Evolutionary conservation across 1,284 basidiomycete species (phyloP).

Genomic region (Sanghuangporus weigelae): DNA sequence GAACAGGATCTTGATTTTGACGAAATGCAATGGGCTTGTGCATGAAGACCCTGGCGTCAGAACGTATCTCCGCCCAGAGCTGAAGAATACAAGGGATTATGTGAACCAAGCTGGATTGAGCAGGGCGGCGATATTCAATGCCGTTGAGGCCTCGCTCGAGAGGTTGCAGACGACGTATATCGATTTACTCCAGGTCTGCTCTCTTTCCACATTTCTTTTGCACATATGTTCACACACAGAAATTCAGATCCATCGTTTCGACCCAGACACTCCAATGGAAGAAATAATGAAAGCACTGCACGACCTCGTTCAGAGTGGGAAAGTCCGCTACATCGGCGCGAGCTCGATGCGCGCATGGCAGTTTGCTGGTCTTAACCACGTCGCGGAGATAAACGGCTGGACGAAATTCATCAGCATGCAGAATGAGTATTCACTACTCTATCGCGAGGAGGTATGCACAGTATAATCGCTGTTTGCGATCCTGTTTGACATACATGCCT

Average conservation of each 20-base stretch:
- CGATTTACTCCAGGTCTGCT: conserved; percentile 34
- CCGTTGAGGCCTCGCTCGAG: conserved; percentile 37
- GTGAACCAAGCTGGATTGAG: conserved; percentile 42
- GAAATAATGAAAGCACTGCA: conserved; percentile 44
- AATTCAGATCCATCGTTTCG: conserved; percentile 34
- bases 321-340: conserved; percentile 41
- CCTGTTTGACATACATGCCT: background rate
- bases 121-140: conserved; percentile 39
- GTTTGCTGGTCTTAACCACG: conserved; percentile 36
- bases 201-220: too few relatives aligned
- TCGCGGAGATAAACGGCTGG: conserved; percentile 32
- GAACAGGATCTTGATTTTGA: conserved; percentile 41
- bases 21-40: conserved; percentile 32
- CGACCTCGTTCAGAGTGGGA: conserved; percentile 37
- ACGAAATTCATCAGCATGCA: conserved; percentile 38
- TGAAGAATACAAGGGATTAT: conserved; percentile 29
- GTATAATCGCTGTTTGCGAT: conserved; percentile 21
- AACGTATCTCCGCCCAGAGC: conserved; percentile 17
- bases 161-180: conserved; percentile 41
- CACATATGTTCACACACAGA: background rate
- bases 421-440: conserved; percentile 37
- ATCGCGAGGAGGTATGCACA: conserved; percentile 34
- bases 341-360: conserved; percentile 41
- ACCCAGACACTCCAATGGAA: conserved; percentile 30
- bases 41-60: conserved; percentile 19